phyloP scores from a whole-genome alignment of 371 early-diverging fungal species.

The Rhizomucor pusillus region DNA sequence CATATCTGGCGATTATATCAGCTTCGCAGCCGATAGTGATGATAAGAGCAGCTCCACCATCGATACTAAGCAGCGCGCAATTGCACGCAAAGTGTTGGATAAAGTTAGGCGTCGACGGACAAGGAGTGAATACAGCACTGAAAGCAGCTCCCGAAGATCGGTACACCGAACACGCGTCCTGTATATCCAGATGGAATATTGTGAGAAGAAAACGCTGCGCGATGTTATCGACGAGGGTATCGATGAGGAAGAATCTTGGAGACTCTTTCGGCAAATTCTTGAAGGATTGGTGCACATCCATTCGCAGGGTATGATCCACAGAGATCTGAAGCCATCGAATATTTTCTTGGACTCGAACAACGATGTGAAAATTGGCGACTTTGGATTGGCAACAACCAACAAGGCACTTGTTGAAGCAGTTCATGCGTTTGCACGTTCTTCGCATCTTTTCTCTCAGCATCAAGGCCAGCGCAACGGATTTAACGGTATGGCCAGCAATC shows the following conservation, averaged over 20 bases:
- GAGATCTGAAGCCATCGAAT: constrained; percentile 97
- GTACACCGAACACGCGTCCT: constrained; percentile 57
- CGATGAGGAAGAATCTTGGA: constrained; percentile 66
- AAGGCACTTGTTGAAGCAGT: constrained; percentile 56
- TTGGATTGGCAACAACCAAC: constrained; percentile 90
- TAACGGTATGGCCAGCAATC: constrained; percentile 4
- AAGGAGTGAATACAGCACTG: constrained; percentile 14
- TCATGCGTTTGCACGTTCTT: constrained; percentile 18
- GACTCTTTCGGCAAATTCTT: constrained; percentile 78
- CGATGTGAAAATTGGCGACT: constrained; percentile 96
- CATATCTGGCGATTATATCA: constrained; percentile 24
- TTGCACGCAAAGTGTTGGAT: constrained; percentile 10
- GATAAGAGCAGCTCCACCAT: constrained; percentile 6
- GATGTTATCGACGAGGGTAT: constrained; percentile 85
- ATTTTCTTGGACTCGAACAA: constrained; percentile 88
- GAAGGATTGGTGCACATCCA: constrained; percentile 88
- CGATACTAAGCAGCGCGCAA: constrained; percentile 1
- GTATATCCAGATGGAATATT: constrained; percentile 98
- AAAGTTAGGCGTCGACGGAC: constrained; percentile 12
- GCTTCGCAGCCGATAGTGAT: constrained; percentile 21
- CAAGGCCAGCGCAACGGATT: constrained; percentile 2
- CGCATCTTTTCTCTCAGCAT: background rate
- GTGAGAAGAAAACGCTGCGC: constrained; percentile 88
- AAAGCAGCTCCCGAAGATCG: constrained; percentile 17
- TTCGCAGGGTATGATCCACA: constrained; percentile 90